Conservation (phyloP, 768 basidiomycete genomes). For the Suillus lakei region DNA sequence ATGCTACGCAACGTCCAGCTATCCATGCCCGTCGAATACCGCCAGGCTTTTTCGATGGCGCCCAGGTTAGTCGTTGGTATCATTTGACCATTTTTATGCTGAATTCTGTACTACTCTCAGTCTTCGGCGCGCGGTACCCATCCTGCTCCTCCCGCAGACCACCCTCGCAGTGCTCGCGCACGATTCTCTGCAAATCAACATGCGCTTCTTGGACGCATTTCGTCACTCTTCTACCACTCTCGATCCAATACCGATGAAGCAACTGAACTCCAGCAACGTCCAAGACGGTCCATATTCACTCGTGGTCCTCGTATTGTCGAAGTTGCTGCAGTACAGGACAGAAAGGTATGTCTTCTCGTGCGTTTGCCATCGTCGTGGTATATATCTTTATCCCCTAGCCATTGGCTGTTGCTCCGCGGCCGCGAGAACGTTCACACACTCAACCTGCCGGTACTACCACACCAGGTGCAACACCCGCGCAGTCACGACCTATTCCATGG, state of each 20-base stretch:
- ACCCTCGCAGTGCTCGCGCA: background rate
- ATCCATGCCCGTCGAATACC: background rate
- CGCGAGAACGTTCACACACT: too few species aligned
- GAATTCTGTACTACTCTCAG: background rate
- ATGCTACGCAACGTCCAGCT: background rate
- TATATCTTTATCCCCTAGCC: too few species aligned
- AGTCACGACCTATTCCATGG: too few species aligned
- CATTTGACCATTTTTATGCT: background rate
- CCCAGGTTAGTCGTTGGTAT: background rate
- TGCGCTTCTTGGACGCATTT: background rate
- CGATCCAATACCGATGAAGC: background rate
- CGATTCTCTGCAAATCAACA: background rate
- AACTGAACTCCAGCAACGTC: background rate
- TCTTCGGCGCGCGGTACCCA: background rate
- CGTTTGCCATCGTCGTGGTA: too few species aligned
- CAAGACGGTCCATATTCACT: background rate
- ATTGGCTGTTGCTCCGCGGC: too few species aligned
- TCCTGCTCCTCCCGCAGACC: background rate
- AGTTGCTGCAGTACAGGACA: too few species aligned
- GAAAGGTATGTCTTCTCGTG: too few species aligned
- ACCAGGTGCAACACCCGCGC: too few species aligned
- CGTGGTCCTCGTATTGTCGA: too few species aligned
- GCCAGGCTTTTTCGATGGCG: background rate
- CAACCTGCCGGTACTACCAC: too few species aligned
- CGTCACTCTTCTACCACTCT: background rate